phyloP scores from a whole-genome alignment of 306 rosid species.

The Senna siamea region DNA sequence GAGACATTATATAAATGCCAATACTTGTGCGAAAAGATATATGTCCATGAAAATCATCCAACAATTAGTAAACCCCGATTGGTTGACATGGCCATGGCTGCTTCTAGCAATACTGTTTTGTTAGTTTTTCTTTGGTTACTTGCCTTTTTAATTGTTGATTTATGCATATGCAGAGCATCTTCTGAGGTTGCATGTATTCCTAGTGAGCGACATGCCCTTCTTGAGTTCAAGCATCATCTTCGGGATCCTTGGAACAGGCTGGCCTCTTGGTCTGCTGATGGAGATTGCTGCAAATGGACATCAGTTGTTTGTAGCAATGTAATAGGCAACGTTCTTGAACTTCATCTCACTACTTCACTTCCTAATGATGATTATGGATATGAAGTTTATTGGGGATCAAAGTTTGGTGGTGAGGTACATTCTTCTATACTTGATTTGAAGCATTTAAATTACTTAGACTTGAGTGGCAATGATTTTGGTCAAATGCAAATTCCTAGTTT shows the following conservation, averaged over 20 bases:
- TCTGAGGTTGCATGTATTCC: not conserved
- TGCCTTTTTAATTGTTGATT: not conserved
- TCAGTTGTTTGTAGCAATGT: constrained; percentile 12
- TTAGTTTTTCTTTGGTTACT: not conserved
- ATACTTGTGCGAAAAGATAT: too few relatives aligned
- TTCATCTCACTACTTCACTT: not conserved
- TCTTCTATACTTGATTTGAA: not conserved
- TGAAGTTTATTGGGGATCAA: not conserved
- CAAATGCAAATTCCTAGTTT: constrained; percentile 13
- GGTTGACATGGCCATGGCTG: too few relatives aligned
- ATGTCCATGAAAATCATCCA: too few relatives aligned
- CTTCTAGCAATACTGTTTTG: not conserved
- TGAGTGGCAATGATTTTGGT: not conserved
- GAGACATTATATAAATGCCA: too few relatives aligned
- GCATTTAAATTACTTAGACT: not conserved
- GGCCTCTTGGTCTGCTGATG: not conserved
- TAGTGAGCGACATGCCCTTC: constrained; percentile 13
- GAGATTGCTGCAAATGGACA: constrained; percentile 32
- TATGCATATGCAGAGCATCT: not conserved
- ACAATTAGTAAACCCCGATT: too few relatives aligned
- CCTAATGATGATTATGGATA: not conserved
- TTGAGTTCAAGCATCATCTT: constrained; percentile 1
- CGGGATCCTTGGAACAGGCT: not conserved
- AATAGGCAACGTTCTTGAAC: constrained; percentile 26
- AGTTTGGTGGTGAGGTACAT: not conserved